Evolutionary conservation across 2,329 filamentous ascomycete genomes (phyloP).

Genomic region (Sclerotinia spermophila): DNA sequence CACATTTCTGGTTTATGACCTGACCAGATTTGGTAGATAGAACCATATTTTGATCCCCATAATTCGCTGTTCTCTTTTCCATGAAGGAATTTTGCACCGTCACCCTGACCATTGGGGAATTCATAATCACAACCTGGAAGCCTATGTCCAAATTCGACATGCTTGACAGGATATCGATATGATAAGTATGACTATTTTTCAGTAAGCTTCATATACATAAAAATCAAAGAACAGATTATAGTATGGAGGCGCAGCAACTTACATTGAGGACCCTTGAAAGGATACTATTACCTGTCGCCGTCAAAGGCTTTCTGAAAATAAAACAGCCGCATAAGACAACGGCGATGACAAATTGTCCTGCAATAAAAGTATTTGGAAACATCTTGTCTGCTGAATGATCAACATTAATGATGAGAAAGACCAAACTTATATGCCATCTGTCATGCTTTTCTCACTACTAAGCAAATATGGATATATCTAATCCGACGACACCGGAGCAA

Average conservation of each 20-base stretch:
- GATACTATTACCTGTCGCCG: background rate
- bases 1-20: slow-evolving; percentile 42
- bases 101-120: slow-evolving; percentile 42
- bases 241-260: background rate
- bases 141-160: slow-evolving; percentile 1
- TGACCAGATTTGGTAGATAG: slow-evolving; percentile 41
- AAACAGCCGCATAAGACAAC: slow-evolving; percentile 1
- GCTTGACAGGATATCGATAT: slow-evolving; percentile 17
- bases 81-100: slow-evolving; percentile 42
- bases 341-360: background rate
- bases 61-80: slow-evolving; percentile 36
- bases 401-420: background rate
- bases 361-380: slow-evolving; percentile 9
- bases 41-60: slow-evolving; percentile 39
- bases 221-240: background rate
- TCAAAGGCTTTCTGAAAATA: slow-evolving; percentile 4
- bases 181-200: slow-evolving; percentile 1
- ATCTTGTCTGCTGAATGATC: slow-evolving; percentile 8
- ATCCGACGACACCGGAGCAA: slow-evolving; percentile 7
- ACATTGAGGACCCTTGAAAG: slow-evolving; percentile 5
- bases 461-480: background rate
- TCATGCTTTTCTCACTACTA: background rate
- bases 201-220: background rate
- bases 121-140: slow-evolving; percentile 32
- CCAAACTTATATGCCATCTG: slow-evolving; percentile 5